Conservation (phyloP, 768 basidiomycete species). For the Krasilnikovozyma curviuscula region DNA sequence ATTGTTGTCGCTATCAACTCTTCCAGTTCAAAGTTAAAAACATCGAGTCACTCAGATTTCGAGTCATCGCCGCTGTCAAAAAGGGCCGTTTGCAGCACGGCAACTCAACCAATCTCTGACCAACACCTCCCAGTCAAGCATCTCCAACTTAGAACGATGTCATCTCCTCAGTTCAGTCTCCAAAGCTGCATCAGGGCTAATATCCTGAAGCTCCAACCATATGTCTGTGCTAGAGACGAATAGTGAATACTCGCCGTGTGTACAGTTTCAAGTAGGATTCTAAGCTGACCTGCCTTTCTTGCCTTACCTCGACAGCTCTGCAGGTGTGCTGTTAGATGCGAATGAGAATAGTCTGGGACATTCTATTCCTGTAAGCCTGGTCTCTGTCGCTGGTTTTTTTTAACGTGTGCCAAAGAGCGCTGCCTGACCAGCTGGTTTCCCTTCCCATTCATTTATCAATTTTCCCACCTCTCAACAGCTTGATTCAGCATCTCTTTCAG, state of each 20-base stretch:
- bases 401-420: not conserved
- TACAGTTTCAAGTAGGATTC: slow-evolving; percentile 5
- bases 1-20: too few relatives aligned
- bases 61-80: too few relatives aligned
- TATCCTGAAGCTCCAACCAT: slow-evolving; percentile 75
- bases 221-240: slow-evolving; percentile 91
- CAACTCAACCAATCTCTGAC: too few relatives aligned
- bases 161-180: slow-evolving; percentile 69
- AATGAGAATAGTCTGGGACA: slow-evolving; percentile 93
- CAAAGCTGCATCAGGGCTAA: slow-evolving; percentile 76
- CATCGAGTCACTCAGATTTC: too few relatives aligned
- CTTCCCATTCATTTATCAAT: slow-evolving; percentile 4
- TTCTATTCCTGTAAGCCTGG: slow-evolving; percentile 35
- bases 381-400: not conserved
- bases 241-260: too few relatives aligned
- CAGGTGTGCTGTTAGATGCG: slow-evolving; percentile 82
- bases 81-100: too few relatives aligned
- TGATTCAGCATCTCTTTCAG: not conserved
- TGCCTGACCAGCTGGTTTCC: not conserved
- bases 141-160: too few relatives aligned
- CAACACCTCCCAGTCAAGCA: too few relatives aligned
- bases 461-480: slow-evolving; percentile 9
- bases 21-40: too few relatives aligned
- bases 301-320: not conserved
- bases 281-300: not conserved